Percentiles rank a stretch among this genome's conserved stretches.
Evolutionary conservation across 2,329 filamentous ascomycete genomes (phyloP).

Genomic region (Ophiostoma quercus): DNA sequence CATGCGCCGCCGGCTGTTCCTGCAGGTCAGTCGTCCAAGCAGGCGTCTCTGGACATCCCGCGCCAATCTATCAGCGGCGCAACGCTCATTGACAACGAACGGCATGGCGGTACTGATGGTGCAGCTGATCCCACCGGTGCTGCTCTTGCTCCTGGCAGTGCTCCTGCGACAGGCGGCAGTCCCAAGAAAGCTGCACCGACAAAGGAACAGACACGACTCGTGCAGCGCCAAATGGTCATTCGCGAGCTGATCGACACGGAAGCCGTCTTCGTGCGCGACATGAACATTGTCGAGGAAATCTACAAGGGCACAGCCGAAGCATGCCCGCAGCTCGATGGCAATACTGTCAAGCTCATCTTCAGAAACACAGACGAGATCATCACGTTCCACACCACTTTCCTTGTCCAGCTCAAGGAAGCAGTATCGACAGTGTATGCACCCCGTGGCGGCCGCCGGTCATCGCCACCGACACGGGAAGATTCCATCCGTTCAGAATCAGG

Average conservation of each 20-base stretch:
- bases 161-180: neutral
- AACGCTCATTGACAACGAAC: conserved; percentile 35
- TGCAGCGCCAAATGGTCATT: conserved; percentile 75
- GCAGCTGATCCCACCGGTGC: neutral
- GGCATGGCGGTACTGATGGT: conserved; percentile 18
- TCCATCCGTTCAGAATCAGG: conserved; percentile 32
- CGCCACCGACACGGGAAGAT: conserved; percentile 32
- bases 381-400: conserved; percentile 74
- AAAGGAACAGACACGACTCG: conserved; percentile 65
- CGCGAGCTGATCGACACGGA: conserved; percentile 93
- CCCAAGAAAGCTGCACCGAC: conserved; percentile 40
- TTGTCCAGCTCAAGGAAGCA: conserved; percentile 73
- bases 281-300: conserved; percentile 96
- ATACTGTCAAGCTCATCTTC: conserved; percentile 86
- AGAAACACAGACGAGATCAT: conserved; percentile 90
- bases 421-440: conserved; percentile 74
- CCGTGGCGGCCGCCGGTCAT: conserved; percentile 36
- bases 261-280: conserved; percentile 82
- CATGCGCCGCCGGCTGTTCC: conserved; percentile 29
- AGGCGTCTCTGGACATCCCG: conserved; percentile 41
- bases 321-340: conserved; percentile 69
- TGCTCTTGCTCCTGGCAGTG: neutral
- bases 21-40: conserved; percentile 41
- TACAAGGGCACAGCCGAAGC: conserved; percentile 90
- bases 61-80: conserved; percentile 39